Percentiles rank a stretch among this genome's conserved stretches.
These are phyloP conservation scores for Podospora conica DNA, from an alignment of 495 filamentous ascomycete species.

Conservation along the genomic window DNA sequence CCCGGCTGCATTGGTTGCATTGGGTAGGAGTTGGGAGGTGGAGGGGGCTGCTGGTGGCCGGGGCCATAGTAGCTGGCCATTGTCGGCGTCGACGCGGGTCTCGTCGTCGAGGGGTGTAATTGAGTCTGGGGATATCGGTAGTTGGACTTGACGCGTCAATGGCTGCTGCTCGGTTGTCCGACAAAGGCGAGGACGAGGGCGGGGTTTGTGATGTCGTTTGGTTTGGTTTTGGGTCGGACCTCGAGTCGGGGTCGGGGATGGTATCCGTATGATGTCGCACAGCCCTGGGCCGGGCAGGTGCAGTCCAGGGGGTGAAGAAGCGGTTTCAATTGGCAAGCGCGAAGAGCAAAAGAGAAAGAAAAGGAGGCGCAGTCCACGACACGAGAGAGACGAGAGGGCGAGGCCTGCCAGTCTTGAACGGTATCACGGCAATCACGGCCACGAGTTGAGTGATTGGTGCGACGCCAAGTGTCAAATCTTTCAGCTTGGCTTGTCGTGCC, in stretches of 20 bases:
- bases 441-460: background rate
- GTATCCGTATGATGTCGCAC: background rate
- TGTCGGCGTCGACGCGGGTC: background rate
- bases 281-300: background rate
- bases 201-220: too few relatives aligned
- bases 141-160: background rate
- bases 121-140: background rate
- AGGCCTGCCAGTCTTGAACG: background rate
- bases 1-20: slow-evolving; percentile 22
- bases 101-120: background rate
- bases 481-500: background rate
- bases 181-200: background rate
- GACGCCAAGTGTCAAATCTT: background rate
- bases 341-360: background rate
- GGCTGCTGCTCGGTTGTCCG: background rate
- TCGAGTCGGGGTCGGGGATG: background rate
- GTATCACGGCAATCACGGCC: background rate
- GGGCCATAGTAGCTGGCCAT: slow-evolving; percentile 25
- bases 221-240: background rate
- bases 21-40: slow-evolving; percentile 23
- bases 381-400: background rate
- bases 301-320: background rate
- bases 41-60: slow-evolving; percentile 15
- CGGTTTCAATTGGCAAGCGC: background rate
- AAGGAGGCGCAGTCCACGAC: background rate